Conservation (phyloP, 2,329 filamentous ascomycete species). For the Botrytis fragariae region DNA sequence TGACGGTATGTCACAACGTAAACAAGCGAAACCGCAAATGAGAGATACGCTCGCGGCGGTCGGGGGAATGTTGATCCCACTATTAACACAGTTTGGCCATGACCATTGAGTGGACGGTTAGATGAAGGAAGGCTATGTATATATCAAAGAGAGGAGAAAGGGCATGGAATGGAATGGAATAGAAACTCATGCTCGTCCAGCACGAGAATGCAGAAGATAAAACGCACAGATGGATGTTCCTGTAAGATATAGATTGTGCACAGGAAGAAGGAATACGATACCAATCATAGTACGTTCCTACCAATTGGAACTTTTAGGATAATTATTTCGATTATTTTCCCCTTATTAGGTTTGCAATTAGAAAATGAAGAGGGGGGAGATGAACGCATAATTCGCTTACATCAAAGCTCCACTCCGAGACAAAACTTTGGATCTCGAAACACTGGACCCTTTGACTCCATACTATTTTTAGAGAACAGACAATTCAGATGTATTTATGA, state of each 20-base stretch:
- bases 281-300: background rate
- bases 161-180: background rate
- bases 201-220: background rate
- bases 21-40: conserved; percentile 57
- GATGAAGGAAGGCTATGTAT: background rate
- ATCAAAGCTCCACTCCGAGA: background rate
- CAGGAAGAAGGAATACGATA: background rate
- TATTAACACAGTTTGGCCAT: conserved; percentile 76
- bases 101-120: conserved; percentile 51
- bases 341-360: background rate
- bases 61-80: conserved; percentile 72
- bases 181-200: background rate
- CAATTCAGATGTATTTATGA: background rate
- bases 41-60: conserved; percentile 69
- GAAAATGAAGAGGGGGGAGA: background rate
- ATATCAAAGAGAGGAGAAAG: background rate
- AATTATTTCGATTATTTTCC: background rate
- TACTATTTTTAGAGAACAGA: background rate
- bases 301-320: background rate
- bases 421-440: background rate
- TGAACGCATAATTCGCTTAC: background rate
- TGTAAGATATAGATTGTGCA: background rate
- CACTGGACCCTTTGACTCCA: background rate
- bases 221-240: background rate
- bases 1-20: conserved; percentile 49